These are phyloP conservation scores for Arxiozyma heterogenica DNA, from an alignment of 1,139 yeast species.

Conservation along the genomic window DNA sequence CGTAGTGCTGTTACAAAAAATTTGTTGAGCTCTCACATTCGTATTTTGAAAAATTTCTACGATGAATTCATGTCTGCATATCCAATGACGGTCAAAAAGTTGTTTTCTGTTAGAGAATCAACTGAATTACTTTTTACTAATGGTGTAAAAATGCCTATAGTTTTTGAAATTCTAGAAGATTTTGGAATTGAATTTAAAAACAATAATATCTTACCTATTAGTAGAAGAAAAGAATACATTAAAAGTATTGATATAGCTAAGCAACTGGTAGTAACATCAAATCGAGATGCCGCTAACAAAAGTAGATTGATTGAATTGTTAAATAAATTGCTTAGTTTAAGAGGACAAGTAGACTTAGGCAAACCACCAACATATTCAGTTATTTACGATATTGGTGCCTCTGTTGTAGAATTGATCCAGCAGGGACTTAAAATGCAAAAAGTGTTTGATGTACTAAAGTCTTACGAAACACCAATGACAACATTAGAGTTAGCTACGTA, in stretches of 20 bases:
- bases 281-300: slow-evolving; percentile 15
- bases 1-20: slow-evolving; percentile 18
- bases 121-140: slow-evolving; percentile 19
- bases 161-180: slow-evolving; percentile 22
- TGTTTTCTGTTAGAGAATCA: slow-evolving; percentile 16
- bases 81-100: background rate
- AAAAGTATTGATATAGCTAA: slow-evolving; percentile 23
- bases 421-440: slow-evolving; percentile 26
- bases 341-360: slow-evolving; percentile 21
- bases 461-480: slow-evolving; percentile 17
- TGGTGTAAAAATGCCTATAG: slow-evolving; percentile 29
- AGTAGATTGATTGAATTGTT: slow-evolving; percentile 14
- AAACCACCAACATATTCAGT: slow-evolving; percentile 16
- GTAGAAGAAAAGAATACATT: slow-evolving; percentile 21
- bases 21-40: slow-evolving; percentile 14
- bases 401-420: slow-evolving; percentile 15
- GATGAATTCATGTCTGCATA: slow-evolving; percentile 6
- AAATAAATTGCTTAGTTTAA: slow-evolving; percentile 14
- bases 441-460: slow-evolving; percentile 18
- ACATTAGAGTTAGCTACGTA: slow-evolving; percentile 10
- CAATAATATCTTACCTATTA: slow-evolving; percentile 11
- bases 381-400: slow-evolving; percentile 10
- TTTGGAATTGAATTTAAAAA: slow-evolving; percentile 19
- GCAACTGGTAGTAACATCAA: slow-evolving; percentile 15
- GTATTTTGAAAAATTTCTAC: slow-evolving; percentile 12